These are phyloP conservation scores for Tulasnella sp. DNA, from an alignment of 768 basidiomycete genomes.

Conservation along the genomic window DNA sequence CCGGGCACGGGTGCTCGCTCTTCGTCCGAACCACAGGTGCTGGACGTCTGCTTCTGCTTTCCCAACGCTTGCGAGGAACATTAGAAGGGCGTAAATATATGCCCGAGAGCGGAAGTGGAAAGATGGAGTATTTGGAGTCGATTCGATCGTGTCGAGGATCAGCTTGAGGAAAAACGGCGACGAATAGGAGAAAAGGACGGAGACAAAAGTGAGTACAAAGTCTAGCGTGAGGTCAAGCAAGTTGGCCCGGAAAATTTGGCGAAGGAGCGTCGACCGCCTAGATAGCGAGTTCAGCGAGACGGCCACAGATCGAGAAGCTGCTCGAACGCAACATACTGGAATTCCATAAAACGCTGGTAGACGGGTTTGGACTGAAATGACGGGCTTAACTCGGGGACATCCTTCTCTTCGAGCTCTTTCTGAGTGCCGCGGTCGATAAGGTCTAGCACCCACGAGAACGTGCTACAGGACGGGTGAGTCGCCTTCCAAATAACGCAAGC, in stretches of 20 bases:
- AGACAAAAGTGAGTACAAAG: conserved; percentile 65
- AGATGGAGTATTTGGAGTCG: neutral
- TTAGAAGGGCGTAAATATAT: conserved; percentile 77
- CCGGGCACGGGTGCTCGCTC: conserved; percentile 72
- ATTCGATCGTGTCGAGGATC: conserved; percentile 41
- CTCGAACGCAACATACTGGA: neutral
- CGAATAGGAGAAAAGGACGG: conserved; percentile 49
- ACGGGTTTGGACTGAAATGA: conserved; percentile 67
- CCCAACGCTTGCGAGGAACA: conserved; percentile 62
- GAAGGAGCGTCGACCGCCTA: conserved; percentile 27
- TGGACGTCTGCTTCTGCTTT: conserved; percentile 52
- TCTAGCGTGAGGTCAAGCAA: conserved; percentile 60
- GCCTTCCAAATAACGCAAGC: neutral
- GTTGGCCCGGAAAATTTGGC: conserved; percentile 46
- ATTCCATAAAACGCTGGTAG: conserved; percentile 55
- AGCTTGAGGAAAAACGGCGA: conserved; percentile 84
- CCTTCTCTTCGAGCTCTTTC: conserved; percentile 66
- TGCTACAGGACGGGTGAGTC: neutral
- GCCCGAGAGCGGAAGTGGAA: conserved; percentile 58
- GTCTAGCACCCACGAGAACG: conserved; percentile 29
- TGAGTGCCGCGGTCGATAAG: conserved; percentile 48
- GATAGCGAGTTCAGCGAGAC: neutral
- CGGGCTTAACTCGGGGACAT: conserved; percentile 73
- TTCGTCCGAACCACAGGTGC: conserved; percentile 68
- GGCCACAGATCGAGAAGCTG: neutral